Base-by-base conservation (phyloP, 495 filamentous ascomycete genomes). In the Neurospora discreta region DNA sequence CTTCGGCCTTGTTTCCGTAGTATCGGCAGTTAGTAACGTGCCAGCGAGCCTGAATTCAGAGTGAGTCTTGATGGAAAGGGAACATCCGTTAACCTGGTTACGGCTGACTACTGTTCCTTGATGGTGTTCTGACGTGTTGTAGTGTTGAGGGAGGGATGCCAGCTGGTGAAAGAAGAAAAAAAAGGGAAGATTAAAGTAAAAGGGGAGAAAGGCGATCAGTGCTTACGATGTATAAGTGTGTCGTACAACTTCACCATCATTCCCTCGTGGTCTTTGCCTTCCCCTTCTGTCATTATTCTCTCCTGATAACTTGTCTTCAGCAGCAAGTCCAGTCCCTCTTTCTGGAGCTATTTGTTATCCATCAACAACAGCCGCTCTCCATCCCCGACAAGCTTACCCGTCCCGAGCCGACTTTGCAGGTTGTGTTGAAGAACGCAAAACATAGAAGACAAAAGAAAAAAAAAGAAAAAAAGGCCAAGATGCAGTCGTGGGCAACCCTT, bases 401-500 rank as follows among this genome's bases (percentile, higher is more conserved):
- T 5, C 23, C 41, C 68, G 33, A 23, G 39, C 13, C 42, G 18
- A 23, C 43, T 23, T 15, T 8, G 23, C 72, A 71, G 42, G 1
- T 36, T 36, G 6, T 43, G 3, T 40, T 74, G 68, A 41, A 74
- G 39, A 30, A 72, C 44, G 38, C 6, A 52, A 70, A 38, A 72
- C 70, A 4, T 16, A 16, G 13, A 41, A 36, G 38, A 71, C n/a
- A 72, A 77, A 71, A 72, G 42, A 73, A 39, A 5, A 8, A 38
- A 6, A 8, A 68, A 67, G 68, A 70, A 71, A 72, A 79, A 70
- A 72, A 52, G 73, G 74, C 75, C 79, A 86, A 80, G 73, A 87
- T 87, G 85, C 81, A 84, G 46, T 44, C 72, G 81, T 84, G 82
- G 82, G 78, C 81, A 75, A 76, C 81, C 71, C 75, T 86, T 78